Base-by-base conservation (phyloP, 2,329 filamentous ascomycete genomes). In the Didymella glomerata region DNA sequence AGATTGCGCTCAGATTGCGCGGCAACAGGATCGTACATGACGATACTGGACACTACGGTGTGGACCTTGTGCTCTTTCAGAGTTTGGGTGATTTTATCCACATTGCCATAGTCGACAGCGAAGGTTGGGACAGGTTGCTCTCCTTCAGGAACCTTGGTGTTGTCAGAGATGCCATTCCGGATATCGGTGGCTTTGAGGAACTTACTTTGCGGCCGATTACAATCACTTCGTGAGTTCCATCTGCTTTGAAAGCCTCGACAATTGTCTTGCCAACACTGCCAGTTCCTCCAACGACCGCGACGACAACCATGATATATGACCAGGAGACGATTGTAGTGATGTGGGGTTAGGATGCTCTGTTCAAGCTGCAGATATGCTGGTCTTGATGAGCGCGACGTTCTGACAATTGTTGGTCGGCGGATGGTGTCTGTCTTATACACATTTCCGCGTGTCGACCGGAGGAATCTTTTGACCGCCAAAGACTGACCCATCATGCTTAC, bases 231-330 rank as follows among this genome's bases (percentile, higher is more conserved):
- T 80, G 74, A 41, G 77, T 76, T 44, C 54, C 73, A 18, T 61
- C 68, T 24, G 66, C 72, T 9, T 62, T 63, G 16, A 84, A 62
- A 22, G 73, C 78, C 18, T 84, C 81, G 20, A 84, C 78, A 28
- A 85, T 73, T 1, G 80, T 77, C 18, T 75, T 77, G 13, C 82
- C 82, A 1, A 84, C 69, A n/a, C 71, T 72, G 24, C 81, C 81
- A 0, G 78, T 79, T 14, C 82, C 82, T 48, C 82, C 82, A 5
- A 80, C 79, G 16, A 84, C 76, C 48, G 80, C 82, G 38, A 84
- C 71, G 20, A 77, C 68, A 14, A 72, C 65, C 80, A 81, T 81
- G 42, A 10, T 51, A 34, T 18, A 3, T 13, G 20, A 27, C 20
- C 18, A n/a, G n/a, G 8, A 28, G 25, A n/a, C 4, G 16, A 2